A percentile compares a stretch with the other conserved stretches of the same genome.
These are phyloP conservation scores for Hanseniaspora singularis DNA, from an alignment of 805 yeast genomes.

Conservation along the genomic window DNA sequence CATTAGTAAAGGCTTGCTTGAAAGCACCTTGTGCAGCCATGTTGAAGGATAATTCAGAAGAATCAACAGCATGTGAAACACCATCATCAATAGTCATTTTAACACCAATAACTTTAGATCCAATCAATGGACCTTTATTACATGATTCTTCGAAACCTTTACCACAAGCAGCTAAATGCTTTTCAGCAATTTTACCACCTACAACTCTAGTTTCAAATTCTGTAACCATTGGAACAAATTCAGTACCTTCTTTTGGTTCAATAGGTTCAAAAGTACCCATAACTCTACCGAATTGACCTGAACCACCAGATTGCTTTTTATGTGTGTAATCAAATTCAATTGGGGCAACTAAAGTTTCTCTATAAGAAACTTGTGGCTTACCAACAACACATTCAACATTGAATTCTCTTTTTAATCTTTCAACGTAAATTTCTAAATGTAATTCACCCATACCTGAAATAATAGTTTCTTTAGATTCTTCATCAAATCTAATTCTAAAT, in stretches of 20 bases:
- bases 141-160: conserved; percentile 91
- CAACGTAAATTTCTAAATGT: conserved; percentile 93
- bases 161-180: conserved; percentile 83
- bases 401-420: conserved; percentile 95
- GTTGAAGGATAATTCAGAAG: conserved; percentile 89
- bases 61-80: conserved; percentile 93
- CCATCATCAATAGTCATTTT: conserved; percentile 94
- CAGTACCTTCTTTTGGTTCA: conserved; percentile 33
- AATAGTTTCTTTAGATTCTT: conserved; percentile 79
- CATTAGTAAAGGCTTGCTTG: conserved; percentile 73
- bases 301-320: conserved; percentile 98
- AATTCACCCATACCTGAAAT: conserved; percentile 96
- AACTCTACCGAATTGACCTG: conserved; percentile 97
- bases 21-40: conserved; percentile 88
- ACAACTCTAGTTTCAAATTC: conserved; percentile 78
- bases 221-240: conserved; percentile 17
- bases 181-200: conserved; percentile 95
- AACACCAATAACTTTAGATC: conserved; percentile 86
- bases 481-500: conserved; percentile 84
- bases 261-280: conserved; percentile 65
- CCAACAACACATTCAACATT: conserved; percentile 92
- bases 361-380: conserved; percentile 93
- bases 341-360: conserved; percentile 73
- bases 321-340: conserved; percentile 85
- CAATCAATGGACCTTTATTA: conserved; percentile 93